Evolutionary conservation across 2,329 filamentous ascomycete genomes (phyloP).

Genomic region (Sporothrix inflata): DNA sequence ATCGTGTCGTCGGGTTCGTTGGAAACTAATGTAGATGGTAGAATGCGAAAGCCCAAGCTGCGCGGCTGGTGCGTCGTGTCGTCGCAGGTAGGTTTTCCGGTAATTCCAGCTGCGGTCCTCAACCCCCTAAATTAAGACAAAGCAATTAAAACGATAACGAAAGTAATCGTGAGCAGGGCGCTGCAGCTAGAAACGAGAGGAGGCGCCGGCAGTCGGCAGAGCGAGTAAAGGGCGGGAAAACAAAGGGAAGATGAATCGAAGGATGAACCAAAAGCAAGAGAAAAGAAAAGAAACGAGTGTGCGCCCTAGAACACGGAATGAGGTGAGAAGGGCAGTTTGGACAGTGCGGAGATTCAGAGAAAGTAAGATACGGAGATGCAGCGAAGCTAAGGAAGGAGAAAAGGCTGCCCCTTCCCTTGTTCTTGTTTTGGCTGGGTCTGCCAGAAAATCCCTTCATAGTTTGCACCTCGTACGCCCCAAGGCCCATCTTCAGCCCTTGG

Average conservation of each 20-base stretch:
- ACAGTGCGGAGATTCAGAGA: background rate
- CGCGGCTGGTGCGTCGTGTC: background rate
- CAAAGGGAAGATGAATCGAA: background rate
- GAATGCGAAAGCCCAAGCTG: background rate
- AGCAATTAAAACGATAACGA: slow-evolving; percentile 25
- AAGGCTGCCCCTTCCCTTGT: background rate
- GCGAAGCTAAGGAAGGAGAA: background rate
- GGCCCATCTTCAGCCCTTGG: background rate
- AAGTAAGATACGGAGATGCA: slow-evolving; percentile 16
- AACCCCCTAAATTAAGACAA: slow-evolving; percentile 22
- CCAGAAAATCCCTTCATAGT: slow-evolving; percentile 9
- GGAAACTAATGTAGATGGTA: background rate
- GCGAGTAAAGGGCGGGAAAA: background rate
- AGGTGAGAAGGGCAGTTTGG: slow-evolving; percentile 7
- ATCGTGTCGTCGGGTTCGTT: background rate
- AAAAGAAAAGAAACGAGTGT: slow-evolving; percentile 9
- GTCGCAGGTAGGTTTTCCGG: background rate
- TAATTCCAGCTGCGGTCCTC: slow-evolving; percentile 1
- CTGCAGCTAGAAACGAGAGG: background rate
- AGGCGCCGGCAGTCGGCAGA: background rate
- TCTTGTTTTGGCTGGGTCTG: background rate
- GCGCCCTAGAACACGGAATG: background rate
- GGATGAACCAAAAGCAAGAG: background rate
- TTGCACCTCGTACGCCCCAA: background rate
- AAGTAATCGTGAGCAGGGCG: background rate